phyloP scores from a whole-genome alignment of 805 yeast species.

The Teunomyces stri region DNA sequence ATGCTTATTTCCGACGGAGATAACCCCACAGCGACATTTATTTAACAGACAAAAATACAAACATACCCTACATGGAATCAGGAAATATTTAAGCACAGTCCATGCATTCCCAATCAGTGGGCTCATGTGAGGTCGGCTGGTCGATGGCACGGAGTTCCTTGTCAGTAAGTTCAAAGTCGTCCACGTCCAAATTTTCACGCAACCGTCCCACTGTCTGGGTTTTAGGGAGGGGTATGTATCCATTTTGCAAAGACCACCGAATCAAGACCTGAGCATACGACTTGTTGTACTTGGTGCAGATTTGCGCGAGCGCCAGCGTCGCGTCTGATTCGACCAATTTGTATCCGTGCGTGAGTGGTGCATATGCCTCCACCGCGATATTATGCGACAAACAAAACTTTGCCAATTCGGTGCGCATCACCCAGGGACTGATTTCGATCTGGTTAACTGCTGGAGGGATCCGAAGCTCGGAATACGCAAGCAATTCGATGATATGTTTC shows the following conservation, averaged over 20 bases:
- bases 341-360: constrained; percentile 39
- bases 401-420: constrained; percentile 39
- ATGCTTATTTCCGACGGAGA: too few species aligned
- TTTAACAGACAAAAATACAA: too few species aligned
- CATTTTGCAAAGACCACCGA: constrained; percentile 49
- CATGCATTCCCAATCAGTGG: constrained; percentile 76
- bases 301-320: constrained; percentile 25
- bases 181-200: constrained; percentile 21
- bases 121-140: constrained; percentile 54
- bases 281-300: constrained; percentile 36
- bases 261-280: constrained; percentile 47
- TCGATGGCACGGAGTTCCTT: constrained; percentile 24
- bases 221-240: constrained; percentile 39
- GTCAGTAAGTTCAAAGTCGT: constrained; percentile 23
- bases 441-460: constrained; percentile 48
- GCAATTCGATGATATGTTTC: constrained; percentile 54
- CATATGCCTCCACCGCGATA: constrained; percentile 35
- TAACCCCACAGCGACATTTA: too few species aligned
- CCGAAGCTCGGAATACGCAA: constrained; percentile 43
- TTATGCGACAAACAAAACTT: constrained; percentile 25
- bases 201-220: constrained; percentile 25
- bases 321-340: constrained; percentile 19
- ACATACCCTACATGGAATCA: background rate
- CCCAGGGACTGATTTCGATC: constrained; percentile 50
- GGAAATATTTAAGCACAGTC: constrained; percentile 30